Evolutionary conservation across 441 rosid species (phyloP).

Genomic region (Sinapis alba): DNA sequence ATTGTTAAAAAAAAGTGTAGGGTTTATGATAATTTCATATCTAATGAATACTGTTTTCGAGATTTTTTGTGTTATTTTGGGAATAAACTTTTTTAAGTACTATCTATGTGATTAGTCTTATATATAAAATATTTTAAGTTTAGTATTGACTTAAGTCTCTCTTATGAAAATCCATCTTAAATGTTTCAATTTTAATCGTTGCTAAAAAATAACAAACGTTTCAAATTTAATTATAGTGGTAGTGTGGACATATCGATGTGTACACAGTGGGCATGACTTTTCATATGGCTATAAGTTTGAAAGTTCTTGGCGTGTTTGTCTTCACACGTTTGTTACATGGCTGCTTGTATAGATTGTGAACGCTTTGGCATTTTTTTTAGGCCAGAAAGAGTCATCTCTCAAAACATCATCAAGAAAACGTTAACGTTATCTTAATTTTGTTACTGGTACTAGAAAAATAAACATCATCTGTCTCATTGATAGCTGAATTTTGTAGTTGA

Average conservation of each 20-base stretch:
- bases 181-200: not conserved
- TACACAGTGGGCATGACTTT: constrained; percentile 12
- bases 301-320: constrained; percentile 23
- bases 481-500: too few relatives aligned
- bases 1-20: too few relatives aligned
- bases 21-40: too few relatives aligned
- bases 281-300: constrained; percentile 24
- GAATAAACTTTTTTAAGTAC: too few relatives aligned
- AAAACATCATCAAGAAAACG: not conserved
- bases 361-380: constrained; percentile 19
- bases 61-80: too few relatives aligned
- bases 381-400: not conserved
- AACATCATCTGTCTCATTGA: too few relatives aligned
- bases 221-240: constrained; percentile 3
- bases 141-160: not conserved
- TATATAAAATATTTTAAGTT: not conserved
- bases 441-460: not conserved
- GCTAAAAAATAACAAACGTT: not conserved
- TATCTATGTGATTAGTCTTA: too few relatives aligned
- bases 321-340: constrained; percentile 19
- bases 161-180: not conserved
- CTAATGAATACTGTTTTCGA: too few relatives aligned
- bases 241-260: constrained; percentile 3
- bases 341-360: constrained; percentile 2
- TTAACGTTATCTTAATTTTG: not conserved